A percentile compares a stretch with the other conserved stretches of the same genome.
Conservation (phyloP, 768 basidiomycete species). For the Austroboletus festivus region DNA sequence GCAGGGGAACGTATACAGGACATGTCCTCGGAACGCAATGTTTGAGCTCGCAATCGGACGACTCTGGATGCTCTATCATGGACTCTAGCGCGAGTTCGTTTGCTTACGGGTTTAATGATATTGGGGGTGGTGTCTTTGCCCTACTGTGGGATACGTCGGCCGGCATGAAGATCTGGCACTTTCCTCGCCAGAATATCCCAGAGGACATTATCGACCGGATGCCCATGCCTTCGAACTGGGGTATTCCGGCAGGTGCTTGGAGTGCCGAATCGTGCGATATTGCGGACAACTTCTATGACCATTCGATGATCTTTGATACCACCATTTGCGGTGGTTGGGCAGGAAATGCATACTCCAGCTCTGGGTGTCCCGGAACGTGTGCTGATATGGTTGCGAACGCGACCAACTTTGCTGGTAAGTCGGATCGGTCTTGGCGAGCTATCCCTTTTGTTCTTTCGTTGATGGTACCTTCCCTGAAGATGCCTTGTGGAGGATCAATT, state of each 20-base stretch:
- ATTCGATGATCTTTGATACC: conserved; percentile 41
- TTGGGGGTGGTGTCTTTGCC: conserved; percentile 53
- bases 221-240: conserved; percentile 50
- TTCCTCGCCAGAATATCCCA: conserved; percentile 49
- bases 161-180: conserved; percentile 57
- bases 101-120: conserved; percentile 30
- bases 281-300: conserved; percentile 45
- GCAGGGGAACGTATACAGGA: conserved; percentile 19
- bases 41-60: conserved; percentile 36
- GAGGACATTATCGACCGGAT: conserved; percentile 40
- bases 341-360: conserved; percentile 13
- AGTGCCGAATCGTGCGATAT: conserved; percentile 48
- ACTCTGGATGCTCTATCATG: conserved; percentile 48
- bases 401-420: conserved; percentile 48
- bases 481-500: conserved; percentile 56
- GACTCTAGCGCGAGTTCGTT: conserved; percentile 42
- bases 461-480: conserved; percentile 33
- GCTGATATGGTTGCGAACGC: conserved; percentile 48
- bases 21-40: conserved; percentile 31
- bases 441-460: background rate
- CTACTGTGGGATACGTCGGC: conserved; percentile 45
- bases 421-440: background rate
- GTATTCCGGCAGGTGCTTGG: conserved; percentile 50
- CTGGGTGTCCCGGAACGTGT: conserved; percentile 43
- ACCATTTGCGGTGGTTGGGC: conserved; percentile 35